Evolutionary conservation across 495 filamentous ascomycete species (phyloP).

Genomic region (Lasiosphaeria hispida): DNA sequence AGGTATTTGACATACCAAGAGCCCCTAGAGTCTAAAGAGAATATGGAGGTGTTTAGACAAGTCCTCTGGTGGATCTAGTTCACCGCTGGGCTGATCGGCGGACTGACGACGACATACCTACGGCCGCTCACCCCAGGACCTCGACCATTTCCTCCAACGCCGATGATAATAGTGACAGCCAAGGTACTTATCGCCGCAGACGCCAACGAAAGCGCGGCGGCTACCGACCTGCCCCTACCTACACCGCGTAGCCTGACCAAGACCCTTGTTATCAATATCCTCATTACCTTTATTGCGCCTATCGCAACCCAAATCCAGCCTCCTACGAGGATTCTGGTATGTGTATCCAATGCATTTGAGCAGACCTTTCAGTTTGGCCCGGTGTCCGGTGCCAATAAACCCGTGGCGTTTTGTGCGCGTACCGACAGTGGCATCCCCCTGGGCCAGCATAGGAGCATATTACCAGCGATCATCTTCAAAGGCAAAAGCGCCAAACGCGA

Average conservation of each 20-base stretch:
- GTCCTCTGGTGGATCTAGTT: no score
- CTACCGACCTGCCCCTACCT: not conserved
- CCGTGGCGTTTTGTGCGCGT: not conserved
- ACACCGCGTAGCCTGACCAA: not conserved
- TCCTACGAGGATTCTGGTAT: not conserved
- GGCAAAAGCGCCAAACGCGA: not conserved
- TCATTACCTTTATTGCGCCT: not conserved
- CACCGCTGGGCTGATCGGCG: no score
- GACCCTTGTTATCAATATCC: not conserved
- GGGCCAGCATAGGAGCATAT: not conserved
- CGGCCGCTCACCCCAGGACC: no score
- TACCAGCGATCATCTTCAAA: not conserved
- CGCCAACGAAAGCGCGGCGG: not conserved
- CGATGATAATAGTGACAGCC: no score
- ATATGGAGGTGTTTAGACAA: no score
- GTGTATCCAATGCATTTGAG: not conserved
- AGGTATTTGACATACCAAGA: not conserved
- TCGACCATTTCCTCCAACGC: no score
- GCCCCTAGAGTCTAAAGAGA: not conserved
- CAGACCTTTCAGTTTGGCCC: not conserved
- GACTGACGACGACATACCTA: no score
- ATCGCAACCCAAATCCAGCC: not conserved
- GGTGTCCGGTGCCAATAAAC: not conserved
- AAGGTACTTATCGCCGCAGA: no score
- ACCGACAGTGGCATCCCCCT: not conserved